phyloP scores from a whole-genome alignment of 345 rosid species.

The Brassica juncea region DNA sequence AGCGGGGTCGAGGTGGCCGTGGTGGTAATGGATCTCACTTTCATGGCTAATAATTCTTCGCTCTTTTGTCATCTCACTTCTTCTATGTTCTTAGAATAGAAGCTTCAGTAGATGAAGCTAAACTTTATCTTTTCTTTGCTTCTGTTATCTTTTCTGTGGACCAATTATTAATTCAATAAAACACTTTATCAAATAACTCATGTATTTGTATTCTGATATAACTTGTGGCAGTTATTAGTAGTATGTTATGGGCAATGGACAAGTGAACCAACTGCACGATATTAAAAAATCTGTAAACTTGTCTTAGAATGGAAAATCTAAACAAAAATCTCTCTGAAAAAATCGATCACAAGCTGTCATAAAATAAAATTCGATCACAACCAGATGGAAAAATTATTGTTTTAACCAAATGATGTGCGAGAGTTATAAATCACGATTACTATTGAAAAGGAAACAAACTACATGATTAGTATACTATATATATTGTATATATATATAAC shows the following conservation, averaged over 20 bases:
- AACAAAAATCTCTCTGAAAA: neutral
- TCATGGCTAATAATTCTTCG: no score
- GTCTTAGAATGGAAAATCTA: neutral
- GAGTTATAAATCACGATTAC: neutral
- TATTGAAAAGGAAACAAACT: neutral
- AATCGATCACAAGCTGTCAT: neutral
- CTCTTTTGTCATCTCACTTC: no score
- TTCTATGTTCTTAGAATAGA: no score
- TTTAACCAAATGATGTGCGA: neutral
- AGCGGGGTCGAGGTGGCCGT: no score
- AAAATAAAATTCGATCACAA: neutral
- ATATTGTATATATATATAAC: no score
- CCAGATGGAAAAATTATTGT: neutral
- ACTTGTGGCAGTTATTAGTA: neutral
- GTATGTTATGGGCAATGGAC: slow-evolving; percentile 15
- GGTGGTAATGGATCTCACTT: no score
- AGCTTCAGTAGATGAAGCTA: no score
- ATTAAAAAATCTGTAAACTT: neutral
- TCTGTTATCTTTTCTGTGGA: no score
- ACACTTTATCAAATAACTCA: no score
- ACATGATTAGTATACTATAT: no score
- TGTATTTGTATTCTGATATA: neutral
- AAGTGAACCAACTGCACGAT: slow-evolving; percentile 11
- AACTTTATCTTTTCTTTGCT: no score
- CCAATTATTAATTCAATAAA: no score